Evolutionary conservation across 2,329 filamentous ascomycete genomes (phyloP), one percentile per base, ranked within the genome.

Genomic region (Piedraia hortae): DNA sequence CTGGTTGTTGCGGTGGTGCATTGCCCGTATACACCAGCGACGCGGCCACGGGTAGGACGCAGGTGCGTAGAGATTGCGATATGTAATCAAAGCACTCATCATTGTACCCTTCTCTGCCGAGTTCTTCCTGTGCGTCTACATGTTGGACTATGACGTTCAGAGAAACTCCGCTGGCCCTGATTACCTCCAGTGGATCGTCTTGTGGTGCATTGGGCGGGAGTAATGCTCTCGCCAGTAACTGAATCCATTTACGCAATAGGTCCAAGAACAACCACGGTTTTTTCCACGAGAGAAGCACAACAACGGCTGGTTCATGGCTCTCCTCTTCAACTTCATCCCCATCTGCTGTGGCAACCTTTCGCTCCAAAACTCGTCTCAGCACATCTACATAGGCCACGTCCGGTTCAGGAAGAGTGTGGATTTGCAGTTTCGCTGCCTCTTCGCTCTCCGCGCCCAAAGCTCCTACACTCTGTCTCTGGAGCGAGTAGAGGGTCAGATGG

Each of bases 1-100:
- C 30, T 34, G 43, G 26, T 9, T 32, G 27, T 10, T 36, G 35
- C 10, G 36, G 41, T 37, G 47, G 51, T 13, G 25, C 30, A 20
- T 32, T 38, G 24, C 31, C 31, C 4, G 45, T 49, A 33, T 53
- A 53, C 8, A 53, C 41, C 26, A 41, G 21, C 35, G 68, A 46
- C 48, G 80, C 78, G 62, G 53, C 43, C 21, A 54, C 44, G 22
- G 80, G 82, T 30, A 97, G 53, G 18, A 97, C 50, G 17, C 88
- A 65, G 0, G 85, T 93, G 32, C 85, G 64, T 38, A 97, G 51
- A 42, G 80, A 89, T 41, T 97, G 85, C 27, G 91, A 57, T 19
- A 97, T 74, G 33, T 85, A 80, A 43, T 97, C 85, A 38, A 97
- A 97, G 35, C 89, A 72, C 33, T 88, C 77, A 45, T 97, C 85